Percentiles rank a stretch among this genome's conserved stretches.
Evolutionary conservation across 1,284 basidiomycete species (phyloP).

Genomic region (Polyporus tsugae): DNA sequence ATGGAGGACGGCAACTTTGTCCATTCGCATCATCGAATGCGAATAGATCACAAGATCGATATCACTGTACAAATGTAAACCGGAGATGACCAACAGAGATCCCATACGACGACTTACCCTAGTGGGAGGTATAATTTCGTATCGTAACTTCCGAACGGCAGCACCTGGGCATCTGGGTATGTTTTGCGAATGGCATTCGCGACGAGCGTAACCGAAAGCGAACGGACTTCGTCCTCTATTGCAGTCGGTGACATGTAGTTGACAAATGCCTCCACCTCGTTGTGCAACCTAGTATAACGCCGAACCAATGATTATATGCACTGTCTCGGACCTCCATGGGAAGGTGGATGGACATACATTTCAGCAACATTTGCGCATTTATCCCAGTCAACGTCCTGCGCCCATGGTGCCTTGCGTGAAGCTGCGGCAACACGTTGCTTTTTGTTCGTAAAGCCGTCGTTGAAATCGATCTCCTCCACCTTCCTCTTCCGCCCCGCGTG

Average conservation of each 20-base stretch:
- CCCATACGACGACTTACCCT: constrained; percentile 66
- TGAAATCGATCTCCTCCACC: constrained; percentile 54
- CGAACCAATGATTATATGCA: constrained; percentile 15
- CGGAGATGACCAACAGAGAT: background rate
- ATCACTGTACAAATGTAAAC: constrained; percentile 54
- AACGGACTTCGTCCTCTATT: constrained; percentile 86
- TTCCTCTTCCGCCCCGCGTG: constrained; percentile 49
- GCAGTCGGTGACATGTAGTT: constrained; percentile 89
- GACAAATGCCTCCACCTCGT: constrained; percentile 87
- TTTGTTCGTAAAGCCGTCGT: constrained; percentile 62
- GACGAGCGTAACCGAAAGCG: constrained; percentile 81
- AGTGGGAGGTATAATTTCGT: constrained; percentile 95
- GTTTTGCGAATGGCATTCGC: constrained; percentile 66
- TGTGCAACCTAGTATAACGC: constrained; percentile 68
- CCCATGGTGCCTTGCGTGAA: constrained; percentile 82
- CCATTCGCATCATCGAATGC: constrained; percentile 66
- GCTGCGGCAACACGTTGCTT: constrained; percentile 66
- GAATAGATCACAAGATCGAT: constrained; percentile 82
- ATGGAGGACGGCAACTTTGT: constrained; percentile 66
- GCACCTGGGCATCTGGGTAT: constrained; percentile 86
- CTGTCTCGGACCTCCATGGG: constrained; percentile 18
- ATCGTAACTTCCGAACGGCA: constrained; percentile 93
- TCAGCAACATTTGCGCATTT: constrained; percentile 81
- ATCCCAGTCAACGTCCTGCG: constrained; percentile 81
- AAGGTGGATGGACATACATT: constrained; percentile 56